Base-by-base conservation (phyloP, 768 basidiomycete species). In the Guyanaporus albipodus region DNA sequence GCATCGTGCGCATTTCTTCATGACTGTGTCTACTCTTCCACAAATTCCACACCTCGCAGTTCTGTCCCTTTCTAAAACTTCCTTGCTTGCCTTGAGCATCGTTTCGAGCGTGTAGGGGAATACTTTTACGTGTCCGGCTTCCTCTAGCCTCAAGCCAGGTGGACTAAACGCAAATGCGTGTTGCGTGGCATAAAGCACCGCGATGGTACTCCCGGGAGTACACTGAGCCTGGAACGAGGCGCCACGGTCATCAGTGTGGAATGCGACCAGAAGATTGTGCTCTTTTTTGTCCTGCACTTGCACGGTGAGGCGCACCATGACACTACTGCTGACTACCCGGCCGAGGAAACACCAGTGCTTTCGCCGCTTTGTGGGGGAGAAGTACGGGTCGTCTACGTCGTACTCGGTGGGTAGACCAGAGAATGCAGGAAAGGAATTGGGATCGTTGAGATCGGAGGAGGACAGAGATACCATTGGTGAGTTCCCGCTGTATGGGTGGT, bases 271-370 rank as follows among this genome's bases (percentile, higher is more conserved):
- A 10, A 63, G 39, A 38, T 36, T 34, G 8, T 61, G 47, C 9
- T 64, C 63, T 12, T 49, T 51, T 39, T 31, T 63, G 50, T 64
- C 63, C 38, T 66, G 55, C n/a, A 66, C 63, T 14, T 64, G 31
- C n/a, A 64, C 46, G 2, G 37, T 40, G 43, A 64, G 63, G 42
- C 63, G 63, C 31, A 64, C 63, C n/a, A 52, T n/a, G 18, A 56
- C 48, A n/a, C 22, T 18, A 5, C 53, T 63, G 14, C 57, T 59
- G 36, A 64, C 46, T 14, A 64, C 56, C 21, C 40, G 53, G 5
- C 63, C 63, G 5, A 64, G 54, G 35, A 66, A 64, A 33, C 64
- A 64, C 63, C 63, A 64, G 44, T 64, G 63, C 33, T 46, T 61
- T 21, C 51, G 57, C n/a, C 59, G 57, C 32, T 44, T 66, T n/a